These are phyloP conservation scores for Clarireedia hainanense DNA, from an alignment of 2,329 filamentous ascomycete genomes.

Conservation along the genomic window DNA sequence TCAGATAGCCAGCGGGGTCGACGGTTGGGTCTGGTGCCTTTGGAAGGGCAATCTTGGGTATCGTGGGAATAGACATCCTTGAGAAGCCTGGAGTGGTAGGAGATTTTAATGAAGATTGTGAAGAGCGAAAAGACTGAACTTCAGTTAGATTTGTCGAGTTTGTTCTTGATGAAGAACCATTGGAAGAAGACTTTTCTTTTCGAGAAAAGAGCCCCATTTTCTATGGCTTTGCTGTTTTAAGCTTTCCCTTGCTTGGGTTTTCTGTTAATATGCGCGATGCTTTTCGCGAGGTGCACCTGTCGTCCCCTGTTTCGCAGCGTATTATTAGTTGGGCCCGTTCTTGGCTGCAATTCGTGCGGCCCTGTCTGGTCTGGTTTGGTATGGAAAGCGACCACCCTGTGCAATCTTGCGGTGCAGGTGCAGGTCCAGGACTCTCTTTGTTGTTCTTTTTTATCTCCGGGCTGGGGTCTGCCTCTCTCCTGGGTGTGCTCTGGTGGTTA, in stretches of 20 bases:
- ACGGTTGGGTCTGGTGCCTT: slow-evolving; percentile 78
- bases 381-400: too few species aligned
- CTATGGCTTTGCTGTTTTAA: not conserved
- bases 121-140: slow-evolving; percentile 14
- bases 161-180: slow-evolving; percentile 17
- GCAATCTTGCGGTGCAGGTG: not conserved
- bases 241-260: not conserved
- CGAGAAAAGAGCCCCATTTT: slow-evolving; percentile 28
- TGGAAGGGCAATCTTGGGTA: slow-evolving; percentile 74
- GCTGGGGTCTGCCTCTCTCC: not conserved
- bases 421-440: not conserved
- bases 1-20: slow-evolving; percentile 84
- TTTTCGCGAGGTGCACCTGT: not conserved
- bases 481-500: not conserved
- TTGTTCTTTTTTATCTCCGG: not conserved
- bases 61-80: slow-evolving; percentile 32
- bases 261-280: slow-evolving; percentile 1
- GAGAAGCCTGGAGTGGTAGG: slow-evolving; percentile 22
- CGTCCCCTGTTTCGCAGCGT: not conserved
- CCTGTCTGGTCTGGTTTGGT: not conserved
- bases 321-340: not conserved
- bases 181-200: slow-evolving; percentile 23
- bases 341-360: slow-evolving; percentile 1
- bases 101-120: slow-evolving; percentile 23
- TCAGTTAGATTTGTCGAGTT: slow-evolving; percentile 22